A percentile compares a stretch with the other conserved stretches of the same genome.
Conservation (phyloP, 2,329 filamentous ascomycete species). For the Hawksworthiomyces lignivorus region DNA sequence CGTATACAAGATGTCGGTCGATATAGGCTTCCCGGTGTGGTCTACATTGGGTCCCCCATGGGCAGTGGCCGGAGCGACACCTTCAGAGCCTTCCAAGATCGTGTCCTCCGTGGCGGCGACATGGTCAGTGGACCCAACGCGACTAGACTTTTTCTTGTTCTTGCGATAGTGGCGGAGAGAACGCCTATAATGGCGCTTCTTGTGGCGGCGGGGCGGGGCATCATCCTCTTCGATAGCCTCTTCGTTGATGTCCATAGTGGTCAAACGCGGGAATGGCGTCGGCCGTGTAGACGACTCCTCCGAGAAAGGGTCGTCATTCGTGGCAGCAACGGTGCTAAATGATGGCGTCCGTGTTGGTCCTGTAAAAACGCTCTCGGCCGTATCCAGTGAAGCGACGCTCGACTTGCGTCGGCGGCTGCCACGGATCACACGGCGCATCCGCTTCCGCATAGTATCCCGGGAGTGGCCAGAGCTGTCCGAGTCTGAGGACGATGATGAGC, state of each 20-base stretch:
- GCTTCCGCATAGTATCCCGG: constrained; percentile 48
- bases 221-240: constrained; percentile 41
- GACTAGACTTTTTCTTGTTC: constrained; percentile 36
- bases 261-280: constrained; percentile 26
- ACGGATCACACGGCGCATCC: constrained; percentile 51
- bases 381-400: constrained; percentile 55
- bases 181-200: constrained; percentile 29
- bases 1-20: not conserved
- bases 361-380: constrained; percentile 22
- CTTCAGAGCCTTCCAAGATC: constrained; percentile 22
- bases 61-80: not conserved
- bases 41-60: too few relatives aligned
- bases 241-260: constrained; percentile 32
- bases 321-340: constrained; percentile 28
- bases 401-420: constrained; percentile 44
- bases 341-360: constrained; percentile 32
- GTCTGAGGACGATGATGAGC: constrained; percentile 44
- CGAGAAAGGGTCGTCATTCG: constrained; percentile 29
- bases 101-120: constrained; percentile 21
- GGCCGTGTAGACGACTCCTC: constrained; percentile 32
- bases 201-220: constrained; percentile 25
- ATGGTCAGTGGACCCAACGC: constrained; percentile 20
- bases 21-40: not conserved
- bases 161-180: constrained; percentile 32
- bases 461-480: constrained; percentile 45